Conservation (phyloP, 352 stramenopile genomes). For the Phytopythium vexans region DNA sequence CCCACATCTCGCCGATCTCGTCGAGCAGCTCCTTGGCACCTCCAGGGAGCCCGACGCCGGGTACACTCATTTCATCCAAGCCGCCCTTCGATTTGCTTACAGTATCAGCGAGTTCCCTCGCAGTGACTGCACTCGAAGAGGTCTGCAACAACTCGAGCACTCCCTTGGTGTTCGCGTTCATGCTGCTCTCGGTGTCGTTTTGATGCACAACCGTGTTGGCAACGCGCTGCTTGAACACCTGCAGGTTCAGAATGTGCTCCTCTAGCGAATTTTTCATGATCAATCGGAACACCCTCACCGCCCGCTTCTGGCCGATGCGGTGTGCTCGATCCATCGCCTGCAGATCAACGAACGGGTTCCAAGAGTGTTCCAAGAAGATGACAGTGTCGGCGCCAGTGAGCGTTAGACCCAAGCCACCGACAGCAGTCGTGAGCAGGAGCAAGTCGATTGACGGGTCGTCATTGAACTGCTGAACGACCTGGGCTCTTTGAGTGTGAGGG, state of each 20-base stretch:
- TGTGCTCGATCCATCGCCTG: slow-evolving; percentile 90
- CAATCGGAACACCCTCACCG: slow-evolving; percentile 75
- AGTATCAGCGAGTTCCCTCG: slow-evolving; percentile 21
- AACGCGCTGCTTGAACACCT: slow-evolving; percentile 77
- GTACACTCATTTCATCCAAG: not conserved
- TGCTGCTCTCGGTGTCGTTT: slow-evolving; percentile 47
- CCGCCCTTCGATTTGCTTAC: slow-evolving; percentile 1
- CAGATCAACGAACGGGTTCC: slow-evolving; percentile 97
- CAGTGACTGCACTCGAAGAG: slow-evolving; percentile 40
- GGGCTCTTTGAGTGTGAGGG: slow-evolving; percentile 52
- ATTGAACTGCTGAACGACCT: slow-evolving; percentile 92
- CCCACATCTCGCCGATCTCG: slow-evolving; percentile 76
- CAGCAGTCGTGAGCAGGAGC: slow-evolving; percentile 94
- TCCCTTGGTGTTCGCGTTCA: slow-evolving; percentile 61
- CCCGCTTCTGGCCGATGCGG: slow-evolving; percentile 68
- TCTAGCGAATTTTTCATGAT: slow-evolving; percentile 75
- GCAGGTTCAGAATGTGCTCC: slow-evolving; percentile 77
- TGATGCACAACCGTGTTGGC: slow-evolving; percentile 58
- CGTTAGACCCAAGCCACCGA: slow-evolving; percentile 96
- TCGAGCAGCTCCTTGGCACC: slow-evolving; percentile 45
- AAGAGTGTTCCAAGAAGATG: slow-evolving; percentile 98
- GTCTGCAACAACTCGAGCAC: slow-evolving; percentile 58
- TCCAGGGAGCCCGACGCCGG: slow-evolving; percentile 3
- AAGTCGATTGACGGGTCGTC: slow-evolving; percentile 89
- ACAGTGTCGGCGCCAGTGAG: slow-evolving; percentile 96